Evolutionary conservation across 345 rosid genomes (phyloP), one percentile per base, ranked within the genome.

Genomic region (Brassica napus): DNA sequence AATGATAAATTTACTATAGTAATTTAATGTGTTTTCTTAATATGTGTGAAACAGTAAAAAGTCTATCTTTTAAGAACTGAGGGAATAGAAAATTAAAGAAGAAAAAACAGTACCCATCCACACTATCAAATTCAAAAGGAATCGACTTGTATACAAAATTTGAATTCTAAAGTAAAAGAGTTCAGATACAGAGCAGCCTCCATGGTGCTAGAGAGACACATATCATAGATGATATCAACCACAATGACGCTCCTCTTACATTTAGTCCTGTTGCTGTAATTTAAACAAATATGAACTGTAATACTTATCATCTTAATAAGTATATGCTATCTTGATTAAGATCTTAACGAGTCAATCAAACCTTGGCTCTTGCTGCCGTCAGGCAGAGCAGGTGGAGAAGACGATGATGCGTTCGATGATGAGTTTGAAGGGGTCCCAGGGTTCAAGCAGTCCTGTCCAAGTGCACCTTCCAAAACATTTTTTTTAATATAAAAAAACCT

Each of bases 391-490:
- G 88, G 23, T 2, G 85, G 77, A 5, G 93, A 21, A 54, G 82
- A 0, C 16, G 93, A 71, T 26, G 81, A 76, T 32, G 9, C 11
- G 59, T 86, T 88, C 16, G 86, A 52, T 42, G 74, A 49, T 49
- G 57, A 49, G 57, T 49, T 49, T 3, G 57, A 1, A 47, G 84
- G 65, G 31, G 89, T 70, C 65, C 97, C 97, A 49, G 92, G 86
- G 74, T 80, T 69, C 30, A 59, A 1, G 44, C 98, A 94, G 69
- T 91, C 91, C 92, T 83, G 32, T 73, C 97, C 98, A 71, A 94
- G 75, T 57, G 84, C 81, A 90, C 98, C 98, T 94, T 76, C 4
- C 59, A 82, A 63, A 4, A 26, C 35, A 74, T 14, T 67, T 14
- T 11, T 47, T 4, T 9, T 8, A 1, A 2, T 4, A 47, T 14